A percentile compares a stretch with the other conserved stretches of the same genome.
phyloP scores from a whole-genome alignment of 495 filamentous ascomycete genomes.

The Aspergillus incahuasiensis region DNA sequence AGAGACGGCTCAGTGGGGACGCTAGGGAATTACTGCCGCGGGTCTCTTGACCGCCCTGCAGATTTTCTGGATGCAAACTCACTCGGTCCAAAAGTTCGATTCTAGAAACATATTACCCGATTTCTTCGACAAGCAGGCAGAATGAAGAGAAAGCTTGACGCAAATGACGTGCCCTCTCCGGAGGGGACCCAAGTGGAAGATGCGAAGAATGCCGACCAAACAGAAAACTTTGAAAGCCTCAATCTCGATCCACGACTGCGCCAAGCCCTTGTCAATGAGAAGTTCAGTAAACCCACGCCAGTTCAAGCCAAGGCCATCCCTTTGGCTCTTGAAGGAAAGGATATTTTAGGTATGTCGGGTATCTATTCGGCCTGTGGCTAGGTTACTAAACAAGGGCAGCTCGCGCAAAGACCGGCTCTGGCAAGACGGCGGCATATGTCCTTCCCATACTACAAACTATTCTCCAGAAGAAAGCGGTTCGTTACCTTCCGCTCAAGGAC shows the following conservation, averaged over 20 bases:
- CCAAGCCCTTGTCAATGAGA: constrained; percentile 78
- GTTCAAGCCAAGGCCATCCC: constrained; percentile 88
- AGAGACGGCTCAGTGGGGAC: constrained; percentile 6
- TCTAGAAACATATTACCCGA: not conserved
- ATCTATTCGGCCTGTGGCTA: not conserved
- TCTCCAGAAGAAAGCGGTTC: constrained; percentile 67
- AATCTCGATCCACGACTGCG: constrained; percentile 80
- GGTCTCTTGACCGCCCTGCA: constrained; percentile 38
- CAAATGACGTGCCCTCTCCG: constrained; percentile 51
- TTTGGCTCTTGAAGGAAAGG: constrained; percentile 80
- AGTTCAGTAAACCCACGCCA: constrained; percentile 76
- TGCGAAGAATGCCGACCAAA: constrained; percentile 15
- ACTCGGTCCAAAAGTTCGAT: constrained; percentile 1
- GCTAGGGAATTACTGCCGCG: constrained; percentile 22
- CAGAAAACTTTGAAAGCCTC: constrained; percentile 46
- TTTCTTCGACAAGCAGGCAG: constrained; percentile 13
- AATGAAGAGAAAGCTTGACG: constrained; percentile 65
- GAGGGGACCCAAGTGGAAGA: constrained; percentile 26
- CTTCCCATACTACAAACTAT: constrained; percentile 80
- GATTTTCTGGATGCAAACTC: constrained; percentile 38
- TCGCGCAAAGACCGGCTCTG: constrained; percentile 86
- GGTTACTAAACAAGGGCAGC: constrained; percentile 43
- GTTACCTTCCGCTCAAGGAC: constrained; percentile 15
- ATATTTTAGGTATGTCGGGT: constrained; percentile 64
- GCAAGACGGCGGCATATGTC: constrained; percentile 97